Evolutionary conservation across 1,139 yeast genomes (phyloP).

Genomic region (Zygosaccharomyces sapae): DNA sequence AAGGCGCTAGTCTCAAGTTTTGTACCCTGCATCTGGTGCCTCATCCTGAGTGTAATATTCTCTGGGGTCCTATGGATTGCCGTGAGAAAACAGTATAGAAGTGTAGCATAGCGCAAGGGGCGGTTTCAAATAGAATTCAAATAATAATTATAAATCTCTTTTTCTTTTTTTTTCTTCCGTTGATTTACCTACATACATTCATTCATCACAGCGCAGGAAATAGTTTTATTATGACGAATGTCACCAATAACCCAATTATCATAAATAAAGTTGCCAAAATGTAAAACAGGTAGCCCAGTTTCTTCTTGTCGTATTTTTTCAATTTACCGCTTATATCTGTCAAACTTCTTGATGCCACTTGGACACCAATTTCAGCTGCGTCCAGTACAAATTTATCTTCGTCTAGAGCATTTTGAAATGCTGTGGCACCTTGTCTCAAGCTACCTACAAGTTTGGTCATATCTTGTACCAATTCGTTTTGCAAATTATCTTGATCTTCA

Average conservation of each 20-base stretch:
- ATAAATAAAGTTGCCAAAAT: constrained; percentile 30
- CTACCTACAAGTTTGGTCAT: constrained; percentile 38
- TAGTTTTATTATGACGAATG: constrained; percentile 36
- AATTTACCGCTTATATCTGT: constrained; percentile 31
- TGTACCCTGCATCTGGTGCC: constrained; percentile 8
- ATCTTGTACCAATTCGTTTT: constrained; percentile 37
- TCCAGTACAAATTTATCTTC: constrained; percentile 38
- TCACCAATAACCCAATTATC: constrained; percentile 34
- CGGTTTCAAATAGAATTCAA: background rate
- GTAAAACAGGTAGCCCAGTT: constrained; percentile 36
- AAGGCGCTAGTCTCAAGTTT: constrained; percentile 8
- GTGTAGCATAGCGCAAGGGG: background rate
- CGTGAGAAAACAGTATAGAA: constrained; percentile 5
- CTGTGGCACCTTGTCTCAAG: constrained; percentile 39
- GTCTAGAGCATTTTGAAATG: constrained; percentile 39
- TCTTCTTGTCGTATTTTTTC: constrained; percentile 34
- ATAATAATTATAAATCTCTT: background rate
- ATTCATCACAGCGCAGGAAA: constrained; percentile 38
- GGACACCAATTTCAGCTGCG: constrained; percentile 41
- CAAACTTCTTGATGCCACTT: constrained; percentile 37
- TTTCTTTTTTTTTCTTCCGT: background rate
- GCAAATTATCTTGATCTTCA: constrained; percentile 37
- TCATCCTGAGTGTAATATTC: constrained; percentile 6
- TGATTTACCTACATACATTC: background rate
- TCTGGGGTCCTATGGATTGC: constrained; percentile 7